Conservation (phyloP, 2,329 filamentous ascomycete genomes). For the Fusarium equiseti region DNA sequence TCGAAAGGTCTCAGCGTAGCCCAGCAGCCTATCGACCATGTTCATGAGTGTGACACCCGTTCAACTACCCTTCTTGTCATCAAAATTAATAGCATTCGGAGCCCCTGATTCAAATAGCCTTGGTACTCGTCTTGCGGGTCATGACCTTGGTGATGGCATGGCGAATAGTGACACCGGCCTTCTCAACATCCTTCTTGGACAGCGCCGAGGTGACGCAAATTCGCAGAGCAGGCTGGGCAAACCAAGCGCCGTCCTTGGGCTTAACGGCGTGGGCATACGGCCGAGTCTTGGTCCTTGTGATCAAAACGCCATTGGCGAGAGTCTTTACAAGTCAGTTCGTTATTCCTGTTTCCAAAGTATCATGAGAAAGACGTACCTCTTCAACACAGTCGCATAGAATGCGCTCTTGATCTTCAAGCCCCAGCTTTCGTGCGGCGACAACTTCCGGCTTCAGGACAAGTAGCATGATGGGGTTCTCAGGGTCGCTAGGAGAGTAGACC, state of each 20-base stretch:
- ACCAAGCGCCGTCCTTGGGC: slow-evolving; percentile 76
- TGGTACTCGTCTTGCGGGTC: slow-evolving; percentile 68
- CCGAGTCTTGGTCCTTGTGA: slow-evolving; percentile 86
- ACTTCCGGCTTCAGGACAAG: slow-evolving; percentile 87
- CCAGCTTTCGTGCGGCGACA: slow-evolving; percentile 75
- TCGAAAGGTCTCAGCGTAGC: slow-evolving; percentile 16
- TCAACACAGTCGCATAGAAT: slow-evolving; percentile 94
- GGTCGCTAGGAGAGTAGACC: slow-evolving; percentile 83
- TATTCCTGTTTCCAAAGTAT: neutral
- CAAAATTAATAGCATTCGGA: slow-evolving; percentile 2
- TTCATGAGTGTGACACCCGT: neutral
- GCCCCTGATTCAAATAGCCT: slow-evolving; percentile 34
- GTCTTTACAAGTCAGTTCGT: slow-evolving; percentile 63
- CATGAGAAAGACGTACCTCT: slow-evolving; percentile 73
- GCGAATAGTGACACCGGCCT: slow-evolving; percentile 86
- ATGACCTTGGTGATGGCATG: slow-evolving; percentile 96
- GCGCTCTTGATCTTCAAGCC: slow-evolving; percentile 81
- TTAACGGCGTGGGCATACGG: slow-evolving; percentile 73
- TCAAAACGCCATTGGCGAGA: slow-evolving; percentile 87
- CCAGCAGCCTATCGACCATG: slow-evolving; percentile 1
- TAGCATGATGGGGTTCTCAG: slow-evolving; percentile 89
- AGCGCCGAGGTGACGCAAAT: slow-evolving; percentile 90
- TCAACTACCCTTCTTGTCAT: neutral
- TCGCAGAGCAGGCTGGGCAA: slow-evolving; percentile 85
- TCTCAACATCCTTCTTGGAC: slow-evolving; percentile 95